A percentile compares a stretch with the other conserved stretches of the same genome.
These are phyloP conservation scores for Pezicula radicicola DNA, from an alignment of 2,329 filamentous ascomycete genomes.

Conservation along the genomic window DNA sequence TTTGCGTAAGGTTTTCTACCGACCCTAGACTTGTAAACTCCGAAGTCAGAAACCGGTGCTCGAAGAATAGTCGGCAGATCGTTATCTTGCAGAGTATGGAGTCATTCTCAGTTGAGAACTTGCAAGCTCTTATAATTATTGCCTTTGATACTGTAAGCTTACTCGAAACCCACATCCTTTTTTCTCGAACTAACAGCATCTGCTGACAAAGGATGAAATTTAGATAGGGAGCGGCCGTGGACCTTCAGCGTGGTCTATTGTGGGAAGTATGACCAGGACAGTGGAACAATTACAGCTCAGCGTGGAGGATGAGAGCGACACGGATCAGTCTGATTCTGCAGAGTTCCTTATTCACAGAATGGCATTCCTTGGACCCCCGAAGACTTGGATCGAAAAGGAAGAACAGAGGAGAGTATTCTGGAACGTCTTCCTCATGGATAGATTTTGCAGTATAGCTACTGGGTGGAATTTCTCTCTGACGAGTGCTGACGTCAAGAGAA, in stretches of 20 bases:
- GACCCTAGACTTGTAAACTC: slow-evolving; percentile 11
- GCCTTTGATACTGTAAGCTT: slow-evolving; percentile 29
- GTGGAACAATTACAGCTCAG: slow-evolving; percentile 31
- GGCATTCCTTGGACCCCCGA: slow-evolving; percentile 29
- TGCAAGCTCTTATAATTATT: slow-evolving; percentile 33
- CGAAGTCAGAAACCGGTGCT: slow-evolving; percentile 14
- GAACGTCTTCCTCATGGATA: slow-evolving; percentile 34
- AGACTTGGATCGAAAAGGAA: slow-evolving; percentile 30
- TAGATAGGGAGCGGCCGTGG: slow-evolving; percentile 31
- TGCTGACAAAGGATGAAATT: background rate
- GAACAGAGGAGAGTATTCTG: slow-evolving; percentile 35
- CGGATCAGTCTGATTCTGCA: slow-evolving; percentile 10
- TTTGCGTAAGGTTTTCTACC: slow-evolving; percentile 17
- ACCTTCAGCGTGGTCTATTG: slow-evolving; percentile 31
- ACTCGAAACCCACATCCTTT: background rate
- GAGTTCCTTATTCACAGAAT: slow-evolving; percentile 32
- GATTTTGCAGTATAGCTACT: slow-evolving; percentile 32
- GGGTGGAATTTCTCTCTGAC: slow-evolving; percentile 34
- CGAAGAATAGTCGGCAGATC: slow-evolving; percentile 15
- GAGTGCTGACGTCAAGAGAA: slow-evolving; percentile 29
- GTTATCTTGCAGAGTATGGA: slow-evolving; percentile 31
- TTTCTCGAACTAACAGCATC: background rate
- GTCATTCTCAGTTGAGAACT: slow-evolving; percentile 29
- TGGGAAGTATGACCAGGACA: slow-evolving; percentile 31
- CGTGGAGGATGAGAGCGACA: slow-evolving; percentile 24